Evolutionary conservation across 192 early-diverging fungal genomes (phyloP), one percentile per base, ranked within the genome.

Genomic region (Coemansia sp.): DNA sequence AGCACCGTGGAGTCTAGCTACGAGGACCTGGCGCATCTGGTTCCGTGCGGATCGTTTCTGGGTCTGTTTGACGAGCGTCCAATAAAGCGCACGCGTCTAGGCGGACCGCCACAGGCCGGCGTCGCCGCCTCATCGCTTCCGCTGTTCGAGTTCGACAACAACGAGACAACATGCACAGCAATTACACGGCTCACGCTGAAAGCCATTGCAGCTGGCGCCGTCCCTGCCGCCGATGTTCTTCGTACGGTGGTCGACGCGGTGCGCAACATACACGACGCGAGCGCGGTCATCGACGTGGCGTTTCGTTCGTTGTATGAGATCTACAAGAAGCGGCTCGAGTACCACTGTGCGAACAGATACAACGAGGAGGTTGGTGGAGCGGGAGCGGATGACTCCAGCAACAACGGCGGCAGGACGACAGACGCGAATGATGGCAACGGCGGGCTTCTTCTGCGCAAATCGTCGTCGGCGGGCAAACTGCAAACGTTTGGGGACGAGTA

Each of bases 61-160:
- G 77, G 77, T 9, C 65, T 80, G 53, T 80, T 80, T 56, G 79
- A 81, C 63, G 79, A 81, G 48, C 74, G 79, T 11, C 79, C 79
- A 9, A 70, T 72, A 38, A 81, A 81, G 63, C 74, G 79, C 41
- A 67, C 54, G 38, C 66, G 71, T n/a, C 41, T 62, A 2, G 54
- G 50, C 56, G 58, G 52, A 2, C 22, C 19, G 34, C 25, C n/a
- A 13, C 19, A 33, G 19, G 29, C 66, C 22, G 58, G 42, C 46
- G 29, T 17, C 11, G 34, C 62, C 6, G 43, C 42, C 3, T 35
- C 38, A 10, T 43, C 59, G 59, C 25, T 32, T 40, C 42, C 53
- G 36, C 36, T 60, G 49, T 74, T 80, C 48, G 77, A 80, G 35
- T 80, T 74, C 35, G 79, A 81, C 65, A 75, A 75, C 74, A 76